Percentiles rank a stretch among this genome's conserved stretches.
These are phyloP conservation scores for Babesia bovis DNA, from an alignment of 169 alveolate genomes.

Conservation along the genomic window DNA sequence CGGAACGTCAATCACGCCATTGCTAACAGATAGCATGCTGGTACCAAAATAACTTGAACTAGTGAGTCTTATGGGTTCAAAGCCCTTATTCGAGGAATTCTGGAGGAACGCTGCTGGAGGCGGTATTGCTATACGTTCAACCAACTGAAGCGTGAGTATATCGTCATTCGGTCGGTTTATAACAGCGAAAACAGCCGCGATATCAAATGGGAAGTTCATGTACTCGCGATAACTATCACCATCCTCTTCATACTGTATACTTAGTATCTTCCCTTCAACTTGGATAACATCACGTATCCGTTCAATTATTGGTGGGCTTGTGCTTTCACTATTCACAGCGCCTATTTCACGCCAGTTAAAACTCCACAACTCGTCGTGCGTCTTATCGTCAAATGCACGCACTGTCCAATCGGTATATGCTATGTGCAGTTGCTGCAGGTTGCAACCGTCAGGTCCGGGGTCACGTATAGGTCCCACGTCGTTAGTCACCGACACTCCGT, in stretches of 20 bases:
- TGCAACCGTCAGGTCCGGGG: background rate
- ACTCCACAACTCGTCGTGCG: constrained; percentile 61
- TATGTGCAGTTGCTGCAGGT: constrained; percentile 44
- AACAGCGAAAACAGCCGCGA: constrained; percentile 57
- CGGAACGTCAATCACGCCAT: constrained; percentile 42
- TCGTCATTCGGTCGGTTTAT: constrained; percentile 19
- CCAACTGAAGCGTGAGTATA: constrained; percentile 46
- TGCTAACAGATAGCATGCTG: constrained; percentile 29
- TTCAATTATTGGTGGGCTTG: constrained; percentile 11
- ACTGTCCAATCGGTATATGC: constrained; percentile 65
- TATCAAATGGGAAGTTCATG: constrained; percentile 54
- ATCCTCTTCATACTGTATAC: background rate
- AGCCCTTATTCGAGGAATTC: constrained; percentile 8
- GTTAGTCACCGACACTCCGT: background rate
- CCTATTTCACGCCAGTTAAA: constrained; percentile 68
- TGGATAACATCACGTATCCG: constrained; percentile 12
- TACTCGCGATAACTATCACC: background rate
- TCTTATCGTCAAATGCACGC: constrained; percentile 50
- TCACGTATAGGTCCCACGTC: background rate
- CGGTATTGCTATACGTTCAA: constrained; percentile 50
- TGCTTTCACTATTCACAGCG: constrained; percentile 38
- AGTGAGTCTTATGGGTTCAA: constrained; percentile 1
- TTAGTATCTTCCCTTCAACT: constrained; percentile 22
- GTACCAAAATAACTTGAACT: constrained; percentile 39
- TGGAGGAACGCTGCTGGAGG: constrained; percentile 58